Base-by-base conservation (phyloP, 352 stramenopile genomes). In the Pythium diclinum region DNA sequence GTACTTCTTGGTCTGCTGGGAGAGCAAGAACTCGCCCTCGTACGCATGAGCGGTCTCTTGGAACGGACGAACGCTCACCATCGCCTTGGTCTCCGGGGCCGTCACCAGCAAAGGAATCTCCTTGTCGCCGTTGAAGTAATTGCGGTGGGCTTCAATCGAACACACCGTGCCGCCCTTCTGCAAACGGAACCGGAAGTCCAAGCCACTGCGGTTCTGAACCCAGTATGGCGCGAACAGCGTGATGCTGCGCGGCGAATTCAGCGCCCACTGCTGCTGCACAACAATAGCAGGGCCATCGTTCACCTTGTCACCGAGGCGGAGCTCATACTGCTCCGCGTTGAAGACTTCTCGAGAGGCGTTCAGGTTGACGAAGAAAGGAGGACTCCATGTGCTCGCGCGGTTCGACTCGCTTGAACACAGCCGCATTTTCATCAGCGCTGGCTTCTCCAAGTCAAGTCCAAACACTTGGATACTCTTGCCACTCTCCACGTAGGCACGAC, bases 381-480 rank as follows among this genome's bases (percentile, higher is more conserved):
- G 67, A 55, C 82, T 92, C 85, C 85, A 95, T 0, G 48, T 73
- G 6, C 66, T 64, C 6, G 75, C 61, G 33, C 80, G 77, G 60
- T 79, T 87, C 3, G 63, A 69, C 47, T 80, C 76, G 56, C 67
- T 82, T 6, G 81, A 79, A 54, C 83, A 91, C 23, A 94, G 73
- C 16, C 87, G 78, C 32, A 95, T 76, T 52, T 75, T 88, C 80
- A 95, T 89, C 49, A 94, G 75, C 11, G 85, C 85, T 0, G 83
- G 73, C 34, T 79, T 75, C 46, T 69, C 69, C n/a, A 95, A 56
- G 28, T 92, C 69, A 28, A 95, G 64, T 0, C 87, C 87, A 53
- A 93, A 95, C 0, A 95, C 74, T 69, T 94, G 84, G 56, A 94
- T 76, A 16, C 75, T 82, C 58, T 91, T 86, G 19, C 87, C 87